Conservation (phyloP, 140 eudicot genomes). For the Stevia rebaudiana region DNA sequence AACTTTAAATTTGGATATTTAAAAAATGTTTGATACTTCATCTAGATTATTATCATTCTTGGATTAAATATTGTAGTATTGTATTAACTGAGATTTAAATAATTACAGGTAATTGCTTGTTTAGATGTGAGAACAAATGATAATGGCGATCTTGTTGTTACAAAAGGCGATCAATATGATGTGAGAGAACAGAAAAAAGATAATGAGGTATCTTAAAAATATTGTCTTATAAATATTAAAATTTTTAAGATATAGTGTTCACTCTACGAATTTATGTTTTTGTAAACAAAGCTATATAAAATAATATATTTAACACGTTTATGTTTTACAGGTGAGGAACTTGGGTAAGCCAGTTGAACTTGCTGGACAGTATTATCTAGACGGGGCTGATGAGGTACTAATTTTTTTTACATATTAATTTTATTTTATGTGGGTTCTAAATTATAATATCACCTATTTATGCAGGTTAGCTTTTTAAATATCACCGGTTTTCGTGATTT, state of each 20-base stretch:
- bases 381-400: constrained; percentile 98
- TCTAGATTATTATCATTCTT: not conserved
- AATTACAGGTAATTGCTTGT: constrained; percentile 87
- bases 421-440: not conserved
- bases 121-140: constrained; percentile 98
- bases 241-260: too few species aligned
- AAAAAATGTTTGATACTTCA: not conserved
- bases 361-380: constrained; percentile 85
- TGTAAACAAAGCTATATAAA: not conserved
- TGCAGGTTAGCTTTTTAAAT: constrained; percentile 86
- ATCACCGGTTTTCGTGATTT: constrained; percentile 97
- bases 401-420: constrained; percentile 1
- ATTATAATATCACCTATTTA: not conserved
- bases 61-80: not conserved
- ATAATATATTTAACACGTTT: not conserved
- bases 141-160: constrained; percentile 94
- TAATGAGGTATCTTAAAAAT: constrained; percentile 55
- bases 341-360: constrained; percentile 98
- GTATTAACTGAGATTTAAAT: not conserved
- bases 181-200: constrained; percentile 84
- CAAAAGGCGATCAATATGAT: constrained; percentile 98
- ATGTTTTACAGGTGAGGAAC: constrained; percentile 69
- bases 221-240: not conserved
- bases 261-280: too few species aligned
- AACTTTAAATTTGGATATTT: not conserved